Conservation (phyloP, 2,329 filamentous ascomycete genomes). For the Fusarium sarcochroum region DNA sequence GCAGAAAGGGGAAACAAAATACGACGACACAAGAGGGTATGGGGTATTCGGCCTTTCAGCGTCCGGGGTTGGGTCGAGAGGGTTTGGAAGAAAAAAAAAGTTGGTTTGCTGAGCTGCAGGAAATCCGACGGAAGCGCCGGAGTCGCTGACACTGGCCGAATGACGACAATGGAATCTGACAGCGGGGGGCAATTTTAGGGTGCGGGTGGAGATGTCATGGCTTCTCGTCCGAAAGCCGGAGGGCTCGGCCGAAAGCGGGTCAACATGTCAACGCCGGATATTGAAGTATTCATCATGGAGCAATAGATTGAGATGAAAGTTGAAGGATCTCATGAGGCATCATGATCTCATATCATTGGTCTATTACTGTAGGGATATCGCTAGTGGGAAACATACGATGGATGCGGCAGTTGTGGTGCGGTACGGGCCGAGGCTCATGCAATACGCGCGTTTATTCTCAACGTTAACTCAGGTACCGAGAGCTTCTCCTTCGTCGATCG, state of each 20-base stretch:
- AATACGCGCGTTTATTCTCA: slow-evolving; percentile 6
- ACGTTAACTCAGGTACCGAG: slow-evolving; percentile 2
- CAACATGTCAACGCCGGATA: neutral
- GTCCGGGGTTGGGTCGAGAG: slow-evolving; percentile 9
- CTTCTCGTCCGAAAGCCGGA: slow-evolving; percentile 18
- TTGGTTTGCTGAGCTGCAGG: slow-evolving; percentile 12
- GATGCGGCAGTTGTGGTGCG: neutral
- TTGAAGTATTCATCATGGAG: neutral
- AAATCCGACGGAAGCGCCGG: slow-evolving; percentile 44
- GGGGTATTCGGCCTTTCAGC: slow-evolving; percentile 14
- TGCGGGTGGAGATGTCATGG: slow-evolving; percentile 20
- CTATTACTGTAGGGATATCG: neutral
- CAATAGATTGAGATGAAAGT: neutral
- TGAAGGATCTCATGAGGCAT: neutral
- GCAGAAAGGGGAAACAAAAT: neutral
- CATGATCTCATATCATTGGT: neutral
- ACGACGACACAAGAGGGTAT: slow-evolving; percentile 4
- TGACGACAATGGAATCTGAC: slow-evolving; percentile 35
- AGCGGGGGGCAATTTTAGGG: slow-evolving; percentile 28
- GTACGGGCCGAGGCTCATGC: slow-evolving; percentile 36
- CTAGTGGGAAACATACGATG: slow-evolving; percentile 1
- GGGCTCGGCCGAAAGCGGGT: slow-evolving; percentile 32
- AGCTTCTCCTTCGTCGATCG: neutral
- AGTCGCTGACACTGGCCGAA: slow-evolving; percentile 36
- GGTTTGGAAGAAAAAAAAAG: slow-evolving; percentile 13